Conservation (phyloP, 2,329 filamentous ascomycete species). For the Herpomyces periplanetae region DNA sequence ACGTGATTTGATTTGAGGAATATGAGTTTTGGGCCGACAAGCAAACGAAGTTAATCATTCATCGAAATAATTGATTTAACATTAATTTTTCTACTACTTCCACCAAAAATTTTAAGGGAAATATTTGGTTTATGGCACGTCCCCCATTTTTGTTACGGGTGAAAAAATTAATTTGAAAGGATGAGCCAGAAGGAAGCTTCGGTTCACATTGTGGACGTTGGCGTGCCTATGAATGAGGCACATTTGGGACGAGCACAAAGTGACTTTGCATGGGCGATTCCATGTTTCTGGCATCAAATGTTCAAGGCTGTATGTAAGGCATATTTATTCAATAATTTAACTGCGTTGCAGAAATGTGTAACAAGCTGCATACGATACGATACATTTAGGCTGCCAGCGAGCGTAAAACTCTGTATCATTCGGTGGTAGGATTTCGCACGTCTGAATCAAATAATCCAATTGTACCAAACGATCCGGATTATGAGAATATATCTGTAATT, state of each 20-base stretch:
- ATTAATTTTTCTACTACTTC: too few relatives aligned
- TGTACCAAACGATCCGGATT: constrained; percentile 19
- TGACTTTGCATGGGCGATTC: constrained; percentile 58
- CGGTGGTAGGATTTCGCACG: constrained; percentile 50
- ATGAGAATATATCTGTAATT: constrained; percentile 41
- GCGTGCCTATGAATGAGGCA: constrained; percentile 36
- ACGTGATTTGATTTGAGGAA: too few relatives aligned
- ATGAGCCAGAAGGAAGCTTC: constrained; percentile 87
- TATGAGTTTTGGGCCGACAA: too few relatives aligned
- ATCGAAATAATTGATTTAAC: too few relatives aligned
- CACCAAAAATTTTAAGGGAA: too few relatives aligned
- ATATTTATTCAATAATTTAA: too few relatives aligned
- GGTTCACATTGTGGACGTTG: constrained; percentile 64
- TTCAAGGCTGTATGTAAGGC: constrained; percentile 25
- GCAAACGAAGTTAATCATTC: too few relatives aligned
- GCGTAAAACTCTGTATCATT: constrained; percentile 29
- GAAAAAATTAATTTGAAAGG: too few relatives aligned
- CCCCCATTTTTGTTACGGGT: too few relatives aligned
- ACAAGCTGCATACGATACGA: constrained; percentile 1
- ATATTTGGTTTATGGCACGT: too few relatives aligned
- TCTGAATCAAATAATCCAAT: constrained; percentile 10
- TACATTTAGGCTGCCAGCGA: constrained; percentile 15
- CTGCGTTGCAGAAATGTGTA: background rate
- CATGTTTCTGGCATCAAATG: constrained; percentile 81
- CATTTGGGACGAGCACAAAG: constrained; percentile 29